These are phyloP conservation scores for Cadophora luteo-olivacea DNA, from an alignment of 2,329 filamentous ascomycete species.

Conservation along the genomic window DNA sequence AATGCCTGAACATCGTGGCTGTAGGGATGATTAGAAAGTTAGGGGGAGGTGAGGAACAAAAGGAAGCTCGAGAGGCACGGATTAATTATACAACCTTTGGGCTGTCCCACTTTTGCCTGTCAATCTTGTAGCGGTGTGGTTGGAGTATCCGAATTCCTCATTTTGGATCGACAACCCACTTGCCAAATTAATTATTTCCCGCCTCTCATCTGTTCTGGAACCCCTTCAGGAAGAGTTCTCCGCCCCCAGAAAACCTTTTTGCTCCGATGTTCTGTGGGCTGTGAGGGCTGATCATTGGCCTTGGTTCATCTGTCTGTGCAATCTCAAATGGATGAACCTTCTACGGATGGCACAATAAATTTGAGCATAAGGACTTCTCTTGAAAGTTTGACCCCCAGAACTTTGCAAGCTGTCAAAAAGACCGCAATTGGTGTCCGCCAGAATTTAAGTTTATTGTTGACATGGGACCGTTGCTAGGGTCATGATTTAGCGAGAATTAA, in stretches of 20 bases:
- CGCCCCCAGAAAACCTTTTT: neutral
- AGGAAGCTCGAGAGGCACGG: neutral
- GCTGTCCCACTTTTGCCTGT: constrained; percentile 6
- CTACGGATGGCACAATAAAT: neutral
- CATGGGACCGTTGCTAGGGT: neutral
- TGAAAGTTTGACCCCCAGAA: neutral
- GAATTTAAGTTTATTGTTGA: neutral
- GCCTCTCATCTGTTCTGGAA: neutral
- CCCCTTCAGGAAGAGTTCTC: neutral
- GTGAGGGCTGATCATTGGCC: neutral
- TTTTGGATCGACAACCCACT: constrained; percentile 2
- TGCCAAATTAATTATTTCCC: neutral
- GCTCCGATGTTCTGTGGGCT: neutral
- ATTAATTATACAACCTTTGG: constrained; percentile 8
- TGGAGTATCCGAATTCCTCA: neutral
- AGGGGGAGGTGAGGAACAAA: neutral
- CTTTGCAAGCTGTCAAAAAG: neutral
- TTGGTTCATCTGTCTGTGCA: neutral
- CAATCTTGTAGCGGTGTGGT: constrained; percentile 1
- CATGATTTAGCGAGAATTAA: neutral
- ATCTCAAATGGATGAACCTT: neutral
- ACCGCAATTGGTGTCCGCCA: neutral
- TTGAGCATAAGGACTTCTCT: neutral
- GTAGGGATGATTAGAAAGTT: constrained; percentile 2
- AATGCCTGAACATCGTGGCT: constrained; percentile 11